Evolutionary conservation across 139 green algal species (phyloP), one percentile per base, ranked within the genome.

Genomic region (Chlamydomonas incerta): DNA sequence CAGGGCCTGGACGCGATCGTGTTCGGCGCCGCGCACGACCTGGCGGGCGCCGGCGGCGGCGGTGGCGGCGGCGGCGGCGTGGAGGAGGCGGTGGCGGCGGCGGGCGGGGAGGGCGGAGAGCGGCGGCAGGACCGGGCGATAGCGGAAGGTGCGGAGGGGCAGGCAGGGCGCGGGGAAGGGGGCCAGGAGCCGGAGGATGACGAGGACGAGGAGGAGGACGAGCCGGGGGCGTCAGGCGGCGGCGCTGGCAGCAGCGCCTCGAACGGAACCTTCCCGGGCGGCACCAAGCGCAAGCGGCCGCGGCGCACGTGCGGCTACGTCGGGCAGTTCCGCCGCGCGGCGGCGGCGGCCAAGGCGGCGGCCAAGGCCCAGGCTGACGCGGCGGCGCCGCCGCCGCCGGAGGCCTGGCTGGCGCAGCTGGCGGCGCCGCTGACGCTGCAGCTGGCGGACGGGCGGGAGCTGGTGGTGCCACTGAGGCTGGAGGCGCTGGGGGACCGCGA

Each of bases 1-100:
- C 80, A 86, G 52, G 14, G 79, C 68, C 52, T 86, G 80, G 80
- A 86, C 26, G 80, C 80, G 34, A 13, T 86, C 4, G 37, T 33
- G 68, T 86, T 86, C 34, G 80, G 80, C 17, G 50, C 79, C 2
- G 80, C 68, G 68, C 80, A 79, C 20, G 68, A 79, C 20, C 28
- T 73, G 74, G 62, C 17, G 41, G 77, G 41, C 29, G 31, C 35
- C 4, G 41, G 41, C 23, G 74, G 57, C 29, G 57, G 57, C 9
- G 52, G 37, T 15, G 29, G 47, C 24, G 73, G 20, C 47, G 47
- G 17, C 3, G 72, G 29, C 29, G 72, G 72, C 18, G 2, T 23
- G 65, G 65, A 46, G 13, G n/a, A 18, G 47, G 47, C n/a, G 46
- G 71, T 63, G 46, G 3, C n/a, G 72, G 17, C n/a, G 52, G 18